phyloP scores from a whole-genome alignment of 2,329 filamentous ascomycete genomes.

The Sarocladiaceae sp. region DNA sequence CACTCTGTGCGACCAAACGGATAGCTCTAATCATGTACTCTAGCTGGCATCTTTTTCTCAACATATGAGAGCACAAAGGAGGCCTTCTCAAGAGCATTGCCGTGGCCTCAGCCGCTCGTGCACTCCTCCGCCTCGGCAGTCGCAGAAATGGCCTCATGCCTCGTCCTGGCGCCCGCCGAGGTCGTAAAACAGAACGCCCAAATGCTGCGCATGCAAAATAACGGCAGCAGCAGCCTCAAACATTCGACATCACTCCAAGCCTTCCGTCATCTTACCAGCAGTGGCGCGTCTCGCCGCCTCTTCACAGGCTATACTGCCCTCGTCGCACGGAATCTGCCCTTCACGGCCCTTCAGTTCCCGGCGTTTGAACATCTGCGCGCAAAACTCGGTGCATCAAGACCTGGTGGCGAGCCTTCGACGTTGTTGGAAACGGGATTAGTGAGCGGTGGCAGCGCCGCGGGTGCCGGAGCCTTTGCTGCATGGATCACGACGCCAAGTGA shows the following conservation, averaged over 20 bases:
- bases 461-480: slow-evolving; percentile 68
- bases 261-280: slow-evolving; percentile 42
- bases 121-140: slow-evolving; percentile 68
- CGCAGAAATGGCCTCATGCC: slow-evolving; percentile 78
- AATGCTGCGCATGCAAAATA: slow-evolving; percentile 48
- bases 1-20: background rate
- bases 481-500: slow-evolving; percentile 84
- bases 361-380: slow-evolving; percentile 69
- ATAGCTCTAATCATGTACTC: slow-evolving; percentile 4
- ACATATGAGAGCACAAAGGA: slow-evolving; percentile 76
- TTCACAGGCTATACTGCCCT: slow-evolving; percentile 73
- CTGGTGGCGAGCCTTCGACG: slow-evolving; percentile 14
- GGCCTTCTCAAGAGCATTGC: slow-evolving; percentile 45
- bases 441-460: slow-evolving; percentile 67
- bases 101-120: slow-evolving; percentile 60
- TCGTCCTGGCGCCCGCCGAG: slow-evolving; percentile 82
- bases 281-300: slow-evolving; percentile 48
- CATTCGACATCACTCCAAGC: slow-evolving; percentile 40
- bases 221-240: slow-evolving; percentile 12
- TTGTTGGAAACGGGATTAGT: slow-evolving; percentile 63
- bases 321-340: slow-evolving; percentile 75
- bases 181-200: slow-evolving; percentile 93
- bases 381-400: slow-evolving; percentile 31
- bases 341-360: slow-evolving; percentile 84
- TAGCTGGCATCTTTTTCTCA: slow-evolving; percentile 82